Conservation (phyloP, 495 filamentous ascomycete species). For the Articulospora tetracladia region DNA sequence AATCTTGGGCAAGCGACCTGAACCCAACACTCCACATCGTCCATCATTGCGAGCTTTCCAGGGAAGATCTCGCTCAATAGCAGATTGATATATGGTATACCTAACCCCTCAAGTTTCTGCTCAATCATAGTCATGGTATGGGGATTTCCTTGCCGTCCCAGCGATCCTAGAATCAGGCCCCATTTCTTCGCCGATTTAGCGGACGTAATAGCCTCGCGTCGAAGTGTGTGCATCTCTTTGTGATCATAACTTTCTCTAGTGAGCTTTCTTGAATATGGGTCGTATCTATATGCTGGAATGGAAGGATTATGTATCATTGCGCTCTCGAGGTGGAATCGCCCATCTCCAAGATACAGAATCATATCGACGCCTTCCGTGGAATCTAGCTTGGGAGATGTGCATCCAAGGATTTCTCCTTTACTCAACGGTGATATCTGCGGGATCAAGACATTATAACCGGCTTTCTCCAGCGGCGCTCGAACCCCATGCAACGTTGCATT, state of each 20-base stretch:
- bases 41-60: slow-evolving; percentile 87
- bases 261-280: slow-evolving; percentile 89
- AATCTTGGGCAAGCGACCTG: slow-evolving; percentile 93
- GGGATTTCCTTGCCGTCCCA: slow-evolving; percentile 93
- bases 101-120: slow-evolving; percentile 58
- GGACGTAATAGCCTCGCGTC: slow-evolving; percentile 68
- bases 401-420: slow-evolving; percentile 93
- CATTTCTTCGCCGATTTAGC: slow-evolving; percentile 79
- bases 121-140: slow-evolving; percentile 88
- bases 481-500: slow-evolving; percentile 91
- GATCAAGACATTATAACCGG: slow-evolving; percentile 78
- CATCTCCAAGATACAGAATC: slow-evolving; percentile 92
- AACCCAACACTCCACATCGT: slow-evolving; percentile 93
- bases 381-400: slow-evolving; percentile 77
- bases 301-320: slow-evolving; percentile 97
- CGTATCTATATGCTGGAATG: slow-evolving; percentile 91
- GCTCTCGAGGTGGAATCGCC: slow-evolving; percentile 93
- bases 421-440: slow-evolving; percentile 91
- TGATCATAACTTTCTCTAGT: slow-evolving; percentile 89
- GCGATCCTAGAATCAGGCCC: slow-evolving; percentile 89
- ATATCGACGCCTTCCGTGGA: slow-evolving; percentile 57
- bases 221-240: slow-evolving; percentile 78
- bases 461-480: slow-evolving; percentile 66
- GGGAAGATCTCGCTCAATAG: slow-evolving; percentile 94
- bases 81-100: slow-evolving; percentile 76